Base-by-base conservation (phyloP, 2,329 filamentous ascomycete genomes). In the Paraphaeosphaeria sporulosa region DNA sequence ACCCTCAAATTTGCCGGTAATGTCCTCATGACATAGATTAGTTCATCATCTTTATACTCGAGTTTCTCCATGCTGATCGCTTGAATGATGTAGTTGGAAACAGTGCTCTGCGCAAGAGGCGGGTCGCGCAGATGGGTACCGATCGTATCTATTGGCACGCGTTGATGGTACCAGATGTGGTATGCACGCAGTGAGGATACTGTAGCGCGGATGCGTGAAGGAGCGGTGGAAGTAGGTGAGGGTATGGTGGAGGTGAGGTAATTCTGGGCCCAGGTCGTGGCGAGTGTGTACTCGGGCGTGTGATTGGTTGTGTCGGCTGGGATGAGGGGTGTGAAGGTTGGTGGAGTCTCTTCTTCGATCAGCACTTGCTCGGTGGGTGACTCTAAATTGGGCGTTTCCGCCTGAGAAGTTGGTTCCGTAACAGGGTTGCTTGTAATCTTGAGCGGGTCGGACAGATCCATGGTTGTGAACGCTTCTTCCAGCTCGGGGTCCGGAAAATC, bases 121-220 rank as follows among this genome's bases (percentile, higher is more conserved):
- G 72, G 73, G 34, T 76, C 67, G 7, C 72, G 63, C 44, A 76
- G 30, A n/a, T 70, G 60, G 4, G 43, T 23, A 7, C 67, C 70
- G 32, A 76, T 67, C 7, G 64, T 62, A 4, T 64, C 61, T 9
- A 76, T 15, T 1, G 66, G 36, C 7, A 76, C 57, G 2, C 60
- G 51, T 55, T 76, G 74, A 36, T 71, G 58, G 36, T 72, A 60
- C 75, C 75, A 78, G 38, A 78, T 57, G 43, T 75, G 66, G 58
- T 77, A 78, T 9, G 72, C 71, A 13, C 74, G 73, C 15, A 78
- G 68, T 53, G 70, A 71, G 2, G 71, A 59, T 2, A 72, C 34
- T 6, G 74, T 76, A 32, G 74, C 74, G 23, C 71, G 72, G 40
- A 75, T 71, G 19, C 68, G 66, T 10, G 71, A 62, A 13, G 64